phyloP scores from a whole-genome alignment of 73 alveolate species.

The Strombidium stylifer region DNA sequence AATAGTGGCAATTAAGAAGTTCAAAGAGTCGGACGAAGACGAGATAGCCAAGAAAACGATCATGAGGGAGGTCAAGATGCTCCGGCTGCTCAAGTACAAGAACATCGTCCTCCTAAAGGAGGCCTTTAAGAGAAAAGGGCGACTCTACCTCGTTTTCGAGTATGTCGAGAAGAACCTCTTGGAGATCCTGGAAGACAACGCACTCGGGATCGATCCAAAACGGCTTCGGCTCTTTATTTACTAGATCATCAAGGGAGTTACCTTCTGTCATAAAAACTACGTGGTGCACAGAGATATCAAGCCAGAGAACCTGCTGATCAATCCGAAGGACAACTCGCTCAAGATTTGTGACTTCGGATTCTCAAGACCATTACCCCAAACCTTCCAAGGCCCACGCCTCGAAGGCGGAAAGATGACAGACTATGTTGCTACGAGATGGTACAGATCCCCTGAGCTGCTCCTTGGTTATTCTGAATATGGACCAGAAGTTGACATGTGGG shows the following conservation, averaged over 20 bases:
- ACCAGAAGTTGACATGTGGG: slow-evolving; percentile 91
- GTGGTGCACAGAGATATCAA: slow-evolving; percentile 82
- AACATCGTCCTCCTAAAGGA: slow-evolving; percentile 93
- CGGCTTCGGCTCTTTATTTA: slow-evolving; percentile 37
- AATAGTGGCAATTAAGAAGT: slow-evolving; percentile 93
- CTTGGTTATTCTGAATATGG: slow-evolving; percentile 81
- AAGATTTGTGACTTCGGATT: slow-evolving; percentile 89
- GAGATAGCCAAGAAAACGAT: slow-evolving; percentile 89
- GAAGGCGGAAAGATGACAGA: slow-evolving; percentile 62
- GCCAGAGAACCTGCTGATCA: slow-evolving; percentile 76
- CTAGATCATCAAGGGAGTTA: slow-evolving; percentile 60
- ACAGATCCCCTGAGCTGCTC: slow-evolving; percentile 87
- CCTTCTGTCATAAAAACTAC: slow-evolving; percentile 53
- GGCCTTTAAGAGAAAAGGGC: slow-evolving; percentile 93
- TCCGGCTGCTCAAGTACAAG: slow-evolving; percentile 81
- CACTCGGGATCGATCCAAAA: slow-evolving; percentile 84
- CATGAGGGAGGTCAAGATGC: slow-evolving; percentile 91
- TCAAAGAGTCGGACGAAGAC: slow-evolving; percentile 93
- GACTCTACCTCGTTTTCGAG: slow-evolving; percentile 93
- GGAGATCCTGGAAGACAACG: slow-evolving; percentile 90
- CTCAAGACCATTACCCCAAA: slow-evolving; percentile 61
- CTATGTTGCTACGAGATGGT: slow-evolving; percentile 84
- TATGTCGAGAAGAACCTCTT: slow-evolving; percentile 93
- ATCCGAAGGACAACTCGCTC: slow-evolving; percentile 48
- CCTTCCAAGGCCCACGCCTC: slow-evolving; percentile 40